Conservation (phyloP, 306 rosid species). For the Benincasa hispida region DNA sequence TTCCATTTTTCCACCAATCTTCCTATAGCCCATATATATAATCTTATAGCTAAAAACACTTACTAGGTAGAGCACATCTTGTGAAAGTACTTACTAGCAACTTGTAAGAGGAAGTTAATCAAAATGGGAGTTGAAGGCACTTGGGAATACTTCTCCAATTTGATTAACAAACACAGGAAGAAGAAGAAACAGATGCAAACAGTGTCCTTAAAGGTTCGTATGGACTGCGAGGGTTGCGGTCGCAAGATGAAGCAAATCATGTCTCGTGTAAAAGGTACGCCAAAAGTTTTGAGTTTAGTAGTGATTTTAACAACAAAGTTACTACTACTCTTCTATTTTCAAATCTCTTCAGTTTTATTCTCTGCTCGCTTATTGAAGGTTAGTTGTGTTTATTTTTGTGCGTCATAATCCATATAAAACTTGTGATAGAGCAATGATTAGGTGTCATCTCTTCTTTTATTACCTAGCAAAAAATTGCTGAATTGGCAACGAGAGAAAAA, state of each 20-base stretch:
- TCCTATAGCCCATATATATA: background rate
- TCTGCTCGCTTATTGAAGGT: no score
- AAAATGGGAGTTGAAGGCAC: constrained; percentile 78
- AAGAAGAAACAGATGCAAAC: constrained; percentile 77
- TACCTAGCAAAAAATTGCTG: no score
- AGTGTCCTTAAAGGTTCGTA: constrained; percentile 68
- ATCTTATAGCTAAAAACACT: background rate
- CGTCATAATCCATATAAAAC: no score
- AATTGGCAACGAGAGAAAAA: no score
- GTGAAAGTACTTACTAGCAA: background rate
- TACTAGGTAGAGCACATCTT: background rate
- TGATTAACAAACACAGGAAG: constrained; percentile 39
- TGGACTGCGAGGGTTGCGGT: constrained; percentile 95
- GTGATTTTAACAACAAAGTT: background rate
- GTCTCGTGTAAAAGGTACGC: constrained; percentile 71
- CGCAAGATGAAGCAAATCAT: constrained; percentile 82
- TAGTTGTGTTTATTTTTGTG: no score
- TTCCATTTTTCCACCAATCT: background rate
- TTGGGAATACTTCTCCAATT: constrained; percentile 59
- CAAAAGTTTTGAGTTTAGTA: background rate
- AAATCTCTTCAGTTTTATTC: background rate
- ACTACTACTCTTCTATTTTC: background rate
- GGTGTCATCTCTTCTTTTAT: no score
- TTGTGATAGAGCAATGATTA: no score
- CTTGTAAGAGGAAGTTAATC: background rate